Base-by-base conservation (phyloP, 805 yeast species). In the Teunomyces gatunensis region DNA sequence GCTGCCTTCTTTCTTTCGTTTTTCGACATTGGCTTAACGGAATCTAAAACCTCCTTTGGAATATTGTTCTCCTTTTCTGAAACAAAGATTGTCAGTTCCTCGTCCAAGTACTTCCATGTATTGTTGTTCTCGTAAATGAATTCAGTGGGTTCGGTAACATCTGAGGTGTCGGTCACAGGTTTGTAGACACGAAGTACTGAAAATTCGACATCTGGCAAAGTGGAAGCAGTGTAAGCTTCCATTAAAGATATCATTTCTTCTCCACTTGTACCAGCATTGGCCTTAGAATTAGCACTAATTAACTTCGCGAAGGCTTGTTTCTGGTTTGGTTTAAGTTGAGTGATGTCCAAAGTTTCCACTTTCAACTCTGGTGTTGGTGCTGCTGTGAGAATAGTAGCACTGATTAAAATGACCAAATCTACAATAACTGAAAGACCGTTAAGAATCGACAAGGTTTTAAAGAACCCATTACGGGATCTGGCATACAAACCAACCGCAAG, bases 241-340 rank as follows among this genome's bases (percentile, higher is more conserved):
- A 42, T 42, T n/a, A 42, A 30, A 15, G 44, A 42, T 10, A 42
- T 30, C 6, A 42, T 30, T 42, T 42, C 37, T n/a, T 29, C 37
- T 7, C 44, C 44, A 18, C 37, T 28, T 11, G 21, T 30, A 6
- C 44, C 44, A 3, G 29, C 25, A 17, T 42, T 42, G 15, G 17
- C 29, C 18, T 18, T 42, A 13, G 33, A 21, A 20, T 42, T 42
- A 5, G 37, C 35, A 18, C 32, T 28, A 15, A 42, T 42, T 13
- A 42, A 30, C 13, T 30, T 28, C 10, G 37, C 44, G 11, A n/a
- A 42, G 13, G 33, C 44, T 29, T 29, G 33, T 18, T 42, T 42
- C 20, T 42, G 44, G 28, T 15, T 13, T 21, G 12, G 29, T 18
- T 25, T 42, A 9, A 42, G 37, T 5, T 10, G 11, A 5, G 25